Evolutionary conservation across 495 filamentous ascomycete genomes (phyloP).

Genomic region (Lophiostoma macrostomum): DNA sequence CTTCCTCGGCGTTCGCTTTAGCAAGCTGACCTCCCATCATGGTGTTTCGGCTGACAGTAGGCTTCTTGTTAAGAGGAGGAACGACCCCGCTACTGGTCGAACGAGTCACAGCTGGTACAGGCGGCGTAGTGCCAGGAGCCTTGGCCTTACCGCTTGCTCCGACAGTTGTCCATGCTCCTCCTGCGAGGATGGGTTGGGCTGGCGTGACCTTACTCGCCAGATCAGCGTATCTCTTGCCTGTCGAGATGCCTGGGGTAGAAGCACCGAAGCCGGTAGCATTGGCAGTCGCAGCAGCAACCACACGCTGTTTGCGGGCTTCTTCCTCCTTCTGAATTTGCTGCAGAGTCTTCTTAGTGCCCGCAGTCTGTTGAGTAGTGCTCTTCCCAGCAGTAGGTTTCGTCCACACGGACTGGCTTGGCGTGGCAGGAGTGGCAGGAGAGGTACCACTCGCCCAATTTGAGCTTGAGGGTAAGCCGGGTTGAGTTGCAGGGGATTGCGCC

Average conservation of each 20-base stretch:
- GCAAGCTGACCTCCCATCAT: conserved; percentile 41
- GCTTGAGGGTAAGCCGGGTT: conserved; percentile 77
- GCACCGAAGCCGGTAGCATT: conserved; percentile 46
- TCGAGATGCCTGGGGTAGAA: conserved; percentile 44
- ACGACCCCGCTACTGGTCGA: conserved; percentile 39
- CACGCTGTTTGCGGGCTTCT: conserved; percentile 74
- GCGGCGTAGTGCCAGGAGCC: conserved; percentile 53
- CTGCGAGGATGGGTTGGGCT: conserved; percentile 39
- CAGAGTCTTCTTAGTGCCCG: conserved; percentile 77
- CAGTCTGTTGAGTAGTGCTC: conserved; percentile 45
- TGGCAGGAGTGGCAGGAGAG: conserved; percentile 58
- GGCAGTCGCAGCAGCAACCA: conserved; percentile 49
- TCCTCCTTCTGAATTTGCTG: conserved; percentile 97
- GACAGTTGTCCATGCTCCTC: conserved; percentile 88
- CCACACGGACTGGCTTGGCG: conserved; percentile 58
- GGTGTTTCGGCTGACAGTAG: conserved; percentile 41
- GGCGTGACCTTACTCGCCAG: conserved; percentile 74
- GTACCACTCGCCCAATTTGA: conserved; percentile 84
- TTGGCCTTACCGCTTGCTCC: conserved; percentile 93
- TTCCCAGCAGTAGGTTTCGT: conserved; percentile 62
- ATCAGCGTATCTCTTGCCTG: conserved; percentile 91
- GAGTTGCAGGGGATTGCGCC: conserved; percentile 53
- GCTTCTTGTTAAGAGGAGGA: conserved; percentile 47
- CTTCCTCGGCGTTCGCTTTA: conserved; percentile 65
- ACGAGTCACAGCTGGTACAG: conserved; percentile 53